Evolutionary conservation across 2,329 filamentous ascomycete genomes (phyloP).

Genomic region (Clathrospora elynae): DNA sequence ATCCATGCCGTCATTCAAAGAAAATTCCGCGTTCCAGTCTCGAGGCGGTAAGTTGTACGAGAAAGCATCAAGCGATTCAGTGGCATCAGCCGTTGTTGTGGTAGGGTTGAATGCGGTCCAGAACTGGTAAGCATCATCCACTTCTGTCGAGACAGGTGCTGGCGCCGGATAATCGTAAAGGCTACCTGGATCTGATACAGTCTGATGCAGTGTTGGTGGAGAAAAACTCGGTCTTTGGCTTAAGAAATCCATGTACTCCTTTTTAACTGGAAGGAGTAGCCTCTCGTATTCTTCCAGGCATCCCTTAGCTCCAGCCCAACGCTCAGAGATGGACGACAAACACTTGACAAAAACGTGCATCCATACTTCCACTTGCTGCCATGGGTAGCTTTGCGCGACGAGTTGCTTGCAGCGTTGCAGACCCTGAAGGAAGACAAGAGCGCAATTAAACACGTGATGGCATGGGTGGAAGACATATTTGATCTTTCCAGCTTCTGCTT

Average conservation of each 20-base stretch:
- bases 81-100: conserved; percentile 27
- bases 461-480: conserved; percentile 49
- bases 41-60: conserved; percentile 33
- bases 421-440: conserved; percentile 41
- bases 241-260: conserved; percentile 43
- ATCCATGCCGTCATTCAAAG: conserved; percentile 32
- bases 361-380: conserved; percentile 36
- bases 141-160: conserved; percentile 16
- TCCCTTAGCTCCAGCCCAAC: conserved; percentile 43
- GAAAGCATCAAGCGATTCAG: conserved; percentile 27
- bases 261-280: conserved; percentile 37
- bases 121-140: conserved; percentile 37
- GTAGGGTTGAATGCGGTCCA: conserved; percentile 41
- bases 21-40: conserved; percentile 45
- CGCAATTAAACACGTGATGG: conserved; percentile 44
- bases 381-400: conserved; percentile 34
- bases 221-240: conserved; percentile 33
- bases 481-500: conserved; percentile 42
- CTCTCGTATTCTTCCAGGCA: conserved; percentile 45
- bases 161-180: conserved; percentile 22
- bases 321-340: conserved; percentile 43
- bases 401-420: conserved; percentile 40
- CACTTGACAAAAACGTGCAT: conserved; percentile 41
- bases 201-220: conserved; percentile 14
- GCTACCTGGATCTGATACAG: conserved; percentile 10